Conservation (phyloP, 148 eudicot genomes). For the Rhododendron ferrugineum region DNA sequence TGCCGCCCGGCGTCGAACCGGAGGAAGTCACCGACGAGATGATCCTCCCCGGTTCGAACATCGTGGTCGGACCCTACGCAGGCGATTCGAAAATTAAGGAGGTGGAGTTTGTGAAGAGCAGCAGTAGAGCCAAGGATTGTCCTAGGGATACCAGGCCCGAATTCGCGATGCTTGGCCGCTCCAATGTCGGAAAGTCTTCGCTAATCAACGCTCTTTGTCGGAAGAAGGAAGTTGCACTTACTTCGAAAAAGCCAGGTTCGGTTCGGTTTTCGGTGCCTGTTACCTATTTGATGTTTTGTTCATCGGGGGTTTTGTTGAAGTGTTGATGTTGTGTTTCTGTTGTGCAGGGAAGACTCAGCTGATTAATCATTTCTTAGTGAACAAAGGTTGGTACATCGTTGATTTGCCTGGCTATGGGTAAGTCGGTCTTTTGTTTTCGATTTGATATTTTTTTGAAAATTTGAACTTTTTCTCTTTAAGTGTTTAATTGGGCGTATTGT, state of each 20-base stretch:
- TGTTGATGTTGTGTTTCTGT: neutral
- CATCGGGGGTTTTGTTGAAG: neutral
- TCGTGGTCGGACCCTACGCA: slow-evolving; percentile 72
- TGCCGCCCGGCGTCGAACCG: slow-evolving; percentile 74
- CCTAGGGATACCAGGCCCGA: slow-evolving; percentile 73
- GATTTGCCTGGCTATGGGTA: slow-evolving; percentile 99
- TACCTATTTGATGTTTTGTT: slow-evolving; percentile 11
- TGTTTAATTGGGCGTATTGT: neutral
- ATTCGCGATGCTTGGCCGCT: slow-evolving; percentile 84
- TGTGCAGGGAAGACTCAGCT: slow-evolving; percentile 92
- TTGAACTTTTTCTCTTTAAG: neutral
- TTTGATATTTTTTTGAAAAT: neutral
- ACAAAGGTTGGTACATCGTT: slow-evolving; percentile 87
- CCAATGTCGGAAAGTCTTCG: slow-evolving; percentile 93
- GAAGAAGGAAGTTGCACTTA: slow-evolving; percentile 82
- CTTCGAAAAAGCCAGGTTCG: slow-evolving; percentile 86
- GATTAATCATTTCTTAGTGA: slow-evolving; percentile 89
- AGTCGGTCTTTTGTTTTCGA: slow-evolving; percentile 7
- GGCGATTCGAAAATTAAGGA: slow-evolving; percentile 83
- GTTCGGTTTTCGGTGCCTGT: neutral
- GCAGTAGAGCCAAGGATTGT: slow-evolving; percentile 64
- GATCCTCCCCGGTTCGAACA: slow-evolving; percentile 75
- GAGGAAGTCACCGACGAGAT: slow-evolving; percentile 59
- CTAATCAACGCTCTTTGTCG: slow-evolving; percentile 63
- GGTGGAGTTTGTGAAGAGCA: slow-evolving; percentile 72